Base-by-base conservation (phyloP, 805 yeast genomes). In the Candida sanyiensis region DNA sequence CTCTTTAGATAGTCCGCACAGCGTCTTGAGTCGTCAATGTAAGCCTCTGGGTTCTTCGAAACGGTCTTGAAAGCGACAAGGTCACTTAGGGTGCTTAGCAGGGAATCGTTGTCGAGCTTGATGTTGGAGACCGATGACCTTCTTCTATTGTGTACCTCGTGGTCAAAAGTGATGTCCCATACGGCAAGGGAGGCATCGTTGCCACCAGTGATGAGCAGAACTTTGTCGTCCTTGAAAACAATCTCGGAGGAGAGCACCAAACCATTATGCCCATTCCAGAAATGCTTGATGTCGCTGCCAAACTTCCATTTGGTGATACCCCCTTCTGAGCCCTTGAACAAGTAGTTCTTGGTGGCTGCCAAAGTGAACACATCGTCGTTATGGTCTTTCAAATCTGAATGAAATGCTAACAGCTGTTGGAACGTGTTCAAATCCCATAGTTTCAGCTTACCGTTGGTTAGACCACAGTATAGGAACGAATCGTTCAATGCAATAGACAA, bases 391-490 rank as follows among this genome's bases (percentile, higher is more conserved):
- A 63, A 48, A 50, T 69, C 56, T 1, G 64, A 49, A n/a, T 50
- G 51, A n/a, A 65, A 46, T 2, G 64, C 69, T 28, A 72, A 65
- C 28, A 77, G 61, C 43, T 80, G 62, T 56, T 90, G 97, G 38
- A 72, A 70, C 0, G 97, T 88, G 34, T 82, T 78, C 34, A 90
- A 63, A 51, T 93, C 97, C 87, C 96, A 84, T 6, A 86, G 77
- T 40, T 80, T 77, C n/a, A 90, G 70, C 19, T 68, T 66, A 8
- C 96, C 93, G 41, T 76, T 75, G 9, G 80, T 72, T 21, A 87
- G 61, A 0, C 97, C 97, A 54, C 90, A 85, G 59, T 86, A 90
- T 7, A 93, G 58, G 51, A 82, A 84, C 31, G 87, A 75, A 28
- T 76, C 79, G 25, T 69, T 63, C 7, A 75, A 62, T 3, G 80